A percentile compares a stretch with the other conserved stretches of the same genome.
phyloP scores from a whole-genome alignment of 345 rosid species.

The Raphanus sativus region DNA sequence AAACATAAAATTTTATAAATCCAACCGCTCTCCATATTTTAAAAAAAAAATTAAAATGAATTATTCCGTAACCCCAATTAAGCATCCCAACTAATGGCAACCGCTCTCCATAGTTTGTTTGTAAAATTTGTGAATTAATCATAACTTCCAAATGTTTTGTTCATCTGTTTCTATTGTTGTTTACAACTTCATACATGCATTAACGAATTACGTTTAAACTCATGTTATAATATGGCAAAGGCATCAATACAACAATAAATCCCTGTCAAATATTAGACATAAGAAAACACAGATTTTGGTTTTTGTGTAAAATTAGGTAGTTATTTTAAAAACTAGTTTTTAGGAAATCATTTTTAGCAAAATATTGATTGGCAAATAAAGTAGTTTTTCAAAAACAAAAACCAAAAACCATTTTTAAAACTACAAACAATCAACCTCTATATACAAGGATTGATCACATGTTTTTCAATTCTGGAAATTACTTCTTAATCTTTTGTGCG shows the following conservation, averaged over 20 bases:
- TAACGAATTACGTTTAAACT: not conserved
- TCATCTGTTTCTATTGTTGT: not conserved
- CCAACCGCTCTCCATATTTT: not conserved
- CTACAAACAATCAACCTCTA: not conserved
- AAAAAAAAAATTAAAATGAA: no score
- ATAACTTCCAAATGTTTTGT: not conserved
- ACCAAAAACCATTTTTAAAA: no score
- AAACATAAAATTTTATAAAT: not conserved
- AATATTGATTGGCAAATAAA: no score
- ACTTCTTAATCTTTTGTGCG: not conserved
- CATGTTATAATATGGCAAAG: not conserved
- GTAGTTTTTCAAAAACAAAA: no score
- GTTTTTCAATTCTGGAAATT: not conserved
- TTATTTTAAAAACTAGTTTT: no score
- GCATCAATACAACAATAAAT: not conserved
- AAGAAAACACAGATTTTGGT: no score
- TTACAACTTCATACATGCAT: not conserved
- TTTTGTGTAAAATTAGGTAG: no score
- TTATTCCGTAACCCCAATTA: no score
- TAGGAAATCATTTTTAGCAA: no score
- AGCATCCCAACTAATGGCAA: not conserved
- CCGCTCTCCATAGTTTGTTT: not conserved
- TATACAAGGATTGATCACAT: not conserved
- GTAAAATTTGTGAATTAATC: not conserved
- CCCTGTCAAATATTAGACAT: not conserved